Conservation (phyloP, 805 yeast species). For the Naumovozyma baii region DNA sequence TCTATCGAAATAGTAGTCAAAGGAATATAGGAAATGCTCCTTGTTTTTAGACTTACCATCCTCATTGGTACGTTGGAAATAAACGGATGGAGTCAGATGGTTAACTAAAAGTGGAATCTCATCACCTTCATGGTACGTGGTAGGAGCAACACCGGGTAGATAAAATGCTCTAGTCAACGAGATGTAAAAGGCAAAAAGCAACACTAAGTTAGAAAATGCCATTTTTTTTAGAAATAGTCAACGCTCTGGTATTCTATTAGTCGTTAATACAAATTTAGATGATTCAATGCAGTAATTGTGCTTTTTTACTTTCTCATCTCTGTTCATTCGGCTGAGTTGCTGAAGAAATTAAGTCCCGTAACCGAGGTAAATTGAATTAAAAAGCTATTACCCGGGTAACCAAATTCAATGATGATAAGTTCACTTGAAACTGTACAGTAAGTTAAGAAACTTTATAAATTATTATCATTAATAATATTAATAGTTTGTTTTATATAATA, state of each 20-base stretch:
- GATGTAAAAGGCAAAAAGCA: conserved; percentile 4
- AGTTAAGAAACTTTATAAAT: not conserved
- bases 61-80: conserved; percentile 33
- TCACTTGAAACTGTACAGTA: not conserved
- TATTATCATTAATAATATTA: no score
- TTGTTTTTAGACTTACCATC: conserved; percentile 32
- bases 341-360: not conserved
- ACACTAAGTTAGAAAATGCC: not conserved
- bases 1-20: conserved; percentile 73
- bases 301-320: no score
- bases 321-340: not conserved
- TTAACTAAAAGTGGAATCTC: conserved; percentile 72
- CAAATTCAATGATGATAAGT: no score
- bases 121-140: conserved; percentile 69
- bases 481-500: no score
- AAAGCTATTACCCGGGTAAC: not conserved
- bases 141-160: conserved; percentile 93
- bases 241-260: not conserved
- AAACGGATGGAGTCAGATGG: conserved; percentile 73
- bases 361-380: not conserved
- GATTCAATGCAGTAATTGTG: no score
- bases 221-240: not conserved
- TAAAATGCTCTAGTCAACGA: conserved; percentile 49
- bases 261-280: no score
- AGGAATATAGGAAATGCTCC: conserved; percentile 56